phyloP scores from a whole-genome alignment of 495 filamentous ascomycete species.

The Aeminium ludgeri region DNA sequence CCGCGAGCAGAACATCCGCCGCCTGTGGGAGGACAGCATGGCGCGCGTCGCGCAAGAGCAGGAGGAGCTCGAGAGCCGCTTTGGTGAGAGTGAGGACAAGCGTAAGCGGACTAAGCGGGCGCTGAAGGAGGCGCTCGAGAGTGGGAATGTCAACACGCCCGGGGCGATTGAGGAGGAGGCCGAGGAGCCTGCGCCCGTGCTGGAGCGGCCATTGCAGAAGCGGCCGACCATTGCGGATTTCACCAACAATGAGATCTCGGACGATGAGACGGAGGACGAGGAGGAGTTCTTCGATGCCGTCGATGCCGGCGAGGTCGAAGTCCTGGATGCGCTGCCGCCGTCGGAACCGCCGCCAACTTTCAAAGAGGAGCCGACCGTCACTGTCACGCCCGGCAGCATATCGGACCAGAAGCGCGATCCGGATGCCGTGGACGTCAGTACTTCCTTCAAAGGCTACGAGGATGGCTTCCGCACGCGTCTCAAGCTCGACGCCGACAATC shows the following conservation, averaged over 20 bases:
- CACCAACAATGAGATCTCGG: slow-evolving; percentile 38
- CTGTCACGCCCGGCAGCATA: slow-evolving; percentile 31
- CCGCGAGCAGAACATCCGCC: slow-evolving; percentile 69
- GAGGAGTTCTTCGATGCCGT: slow-evolving; percentile 98
- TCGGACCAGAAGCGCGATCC: slow-evolving; percentile 22
- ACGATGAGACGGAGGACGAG: slow-evolving; percentile 54
- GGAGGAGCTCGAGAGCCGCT: slow-evolving; percentile 69
- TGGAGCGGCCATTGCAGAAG: slow-evolving; percentile 14
- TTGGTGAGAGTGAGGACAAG: slow-evolving; percentile 82
- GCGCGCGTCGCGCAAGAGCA: slow-evolving; percentile 81
- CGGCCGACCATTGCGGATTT: slow-evolving; percentile 44
- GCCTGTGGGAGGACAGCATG: slow-evolving; percentile 99
- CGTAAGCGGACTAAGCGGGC: slow-evolving; percentile 77
- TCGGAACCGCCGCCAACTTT: slow-evolving; percentile 19
- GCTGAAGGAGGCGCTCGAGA: slow-evolving; percentile 69
- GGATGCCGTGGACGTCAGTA: slow-evolving; percentile 36
- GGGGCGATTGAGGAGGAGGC: slow-evolving; percentile 6
- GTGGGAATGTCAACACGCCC: slow-evolving; percentile 28
- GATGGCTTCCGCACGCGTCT: slow-evolving; percentile 59
- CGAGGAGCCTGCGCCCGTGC: not conserved
- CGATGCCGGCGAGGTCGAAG: slow-evolving; percentile 78
- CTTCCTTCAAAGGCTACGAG: slow-evolving; percentile 81
- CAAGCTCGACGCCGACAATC: slow-evolving; percentile 80
- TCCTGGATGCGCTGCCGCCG: slow-evolving; percentile 39
- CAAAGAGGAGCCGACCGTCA: slow-evolving; percentile 23